Conservation (phyloP, 2,329 filamentous ascomycete species). For the Phaeosphaeriaceae sp. region DNA sequence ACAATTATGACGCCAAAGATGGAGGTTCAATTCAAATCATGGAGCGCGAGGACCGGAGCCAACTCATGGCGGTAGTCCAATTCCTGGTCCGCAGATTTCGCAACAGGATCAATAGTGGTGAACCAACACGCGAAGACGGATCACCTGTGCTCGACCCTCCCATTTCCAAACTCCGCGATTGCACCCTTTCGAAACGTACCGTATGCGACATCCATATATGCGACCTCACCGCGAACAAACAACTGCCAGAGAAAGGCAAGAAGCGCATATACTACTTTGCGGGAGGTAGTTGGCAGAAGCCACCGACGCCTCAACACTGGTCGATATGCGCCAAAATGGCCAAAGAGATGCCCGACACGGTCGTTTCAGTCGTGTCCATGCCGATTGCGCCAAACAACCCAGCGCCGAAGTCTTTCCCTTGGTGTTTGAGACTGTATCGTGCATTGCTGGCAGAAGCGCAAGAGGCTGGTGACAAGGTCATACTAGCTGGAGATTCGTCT, state of each 20-base stretch:
- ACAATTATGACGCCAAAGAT: slow-evolving; percentile 8
- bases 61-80: slow-evolving; percentile 50
- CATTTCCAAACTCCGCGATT: slow-evolving; percentile 40
- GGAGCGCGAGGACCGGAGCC: slow-evolving; percentile 49
- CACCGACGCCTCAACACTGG: slow-evolving; percentile 62
- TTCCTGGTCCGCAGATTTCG: slow-evolving; percentile 49
- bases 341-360: slow-evolving; percentile 49
- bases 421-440: slow-evolving; percentile 56
- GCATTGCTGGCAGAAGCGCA: slow-evolving; percentile 51
- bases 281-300: slow-evolving; percentile 65
- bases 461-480: slow-evolving; percentile 52
- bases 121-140: slow-evolving; percentile 47
- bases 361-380: slow-evolving; percentile 59
- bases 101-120: slow-evolving; percentile 40
- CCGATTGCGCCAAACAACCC: slow-evolving; percentile 64
- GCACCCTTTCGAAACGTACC: slow-evolving; percentile 50
- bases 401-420: slow-evolving; percentile 58
- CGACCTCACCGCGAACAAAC: slow-evolving; percentile 46
- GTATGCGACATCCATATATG: slow-evolving; percentile 57
- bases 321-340: slow-evolving; percentile 57
- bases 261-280: slow-evolving; percentile 63
- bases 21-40: slow-evolving; percentile 41
- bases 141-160: slow-evolving; percentile 51
- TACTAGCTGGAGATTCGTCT: slow-evolving; percentile 64
- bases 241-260: slow-evolving; percentile 10